A percentile compares a stretch with the other conserved stretches of the same genome.
phyloP scores from a whole-genome alignment of 352 stramenopile genomes.

The Phytophthora megakarya region DNA sequence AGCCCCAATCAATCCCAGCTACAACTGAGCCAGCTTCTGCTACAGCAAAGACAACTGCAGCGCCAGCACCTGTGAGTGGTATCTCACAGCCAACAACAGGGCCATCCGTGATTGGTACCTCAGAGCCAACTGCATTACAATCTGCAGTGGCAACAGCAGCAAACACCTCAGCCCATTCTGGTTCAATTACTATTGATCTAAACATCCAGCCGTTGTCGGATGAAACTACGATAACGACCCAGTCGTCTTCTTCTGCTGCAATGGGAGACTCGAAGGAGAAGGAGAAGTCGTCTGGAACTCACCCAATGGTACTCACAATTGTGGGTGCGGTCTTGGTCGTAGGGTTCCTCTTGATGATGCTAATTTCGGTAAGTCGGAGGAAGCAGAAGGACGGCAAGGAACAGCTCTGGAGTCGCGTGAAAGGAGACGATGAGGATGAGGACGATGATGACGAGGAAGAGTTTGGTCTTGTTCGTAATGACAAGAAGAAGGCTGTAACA shows the following conservation, averaged over 20 bases:
- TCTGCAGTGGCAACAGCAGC: neutral
- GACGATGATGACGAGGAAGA: slow-evolving; percentile 70
- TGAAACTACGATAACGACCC: slow-evolving; percentile 9
- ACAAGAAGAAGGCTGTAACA: slow-evolving; percentile 28
- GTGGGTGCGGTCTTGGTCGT: slow-evolving; percentile 73
- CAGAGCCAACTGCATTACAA: slow-evolving; percentile 5
- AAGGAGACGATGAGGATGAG: slow-evolving; percentile 68
- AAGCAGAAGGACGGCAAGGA: slow-evolving; percentile 58
- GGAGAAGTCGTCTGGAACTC: slow-evolving; percentile 36
- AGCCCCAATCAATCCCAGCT: neutral
- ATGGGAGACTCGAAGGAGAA: slow-evolving; percentile 21
- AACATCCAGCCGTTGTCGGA: slow-evolving; percentile 24
- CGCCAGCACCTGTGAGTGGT: neutral
- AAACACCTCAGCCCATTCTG: slow-evolving; percentile 12
- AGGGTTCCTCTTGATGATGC: slow-evolving; percentile 70
- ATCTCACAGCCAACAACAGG: slow-evolving; percentile 12
- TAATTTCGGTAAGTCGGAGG: slow-evolving; percentile 66
- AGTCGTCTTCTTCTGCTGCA: slow-evolving; percentile 23
- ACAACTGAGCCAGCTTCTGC: slow-evolving; percentile 3
- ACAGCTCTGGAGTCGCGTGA: slow-evolving; percentile 73
- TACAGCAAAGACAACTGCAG: neutral
- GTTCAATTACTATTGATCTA: slow-evolving; percentile 10
- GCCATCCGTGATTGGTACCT: neutral
- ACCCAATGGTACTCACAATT: slow-evolving; percentile 77
- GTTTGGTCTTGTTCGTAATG: slow-evolving; percentile 47